Evolutionary conservation across 192 early-diverging fungal species (phyloP), one percentile per base, ranked within the genome.

Genomic region (Funneliformis mosseae): DNA sequence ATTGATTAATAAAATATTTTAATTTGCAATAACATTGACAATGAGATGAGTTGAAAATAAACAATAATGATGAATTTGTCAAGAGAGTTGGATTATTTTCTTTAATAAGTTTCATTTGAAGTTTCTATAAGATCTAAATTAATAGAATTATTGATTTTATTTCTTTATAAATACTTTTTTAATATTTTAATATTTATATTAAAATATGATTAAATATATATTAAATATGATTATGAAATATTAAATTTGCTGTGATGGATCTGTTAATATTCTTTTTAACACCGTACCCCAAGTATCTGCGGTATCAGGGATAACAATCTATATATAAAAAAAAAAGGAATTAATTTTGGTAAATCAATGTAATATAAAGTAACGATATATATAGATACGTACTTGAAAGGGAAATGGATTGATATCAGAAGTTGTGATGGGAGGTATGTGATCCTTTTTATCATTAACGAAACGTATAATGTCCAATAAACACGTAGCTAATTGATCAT

Each of bases 371-470:
- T 21, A n/a, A 79, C 61, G 48, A 38, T 63, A 27, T 27, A 18
- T 7, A n/a, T 42, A 12, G 3, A 18, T 38, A 8, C 33, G 9
- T 83, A 90, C 88, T 85, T 91, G 88, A 80, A 87, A 91, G 11
- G 90, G 90, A 83, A 91, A 91, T 48, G 90, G 90, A 38, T 89
- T 90, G 4, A 84, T 85, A 43, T 90, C 88, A 33, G 83, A 87
- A 11, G 84, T 88, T 23, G 90, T 91, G 66, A 91, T 91, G 6
- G 90, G 87, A 28, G 90, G 90, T 72, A 91, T 91, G 73, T 91
- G 90, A 62, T 91, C 90, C 71, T 91, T 91, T 70, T 88, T 84
- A 45, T 91, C 90, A 78, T 90, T 90, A 11, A 88, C 88, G 38
- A 87, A 86, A n/a, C 83, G 81, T 41, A 91, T 81, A 64, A 91